phyloP scores from a whole-genome alignment of 495 filamentous ascomycete species.

The Pseudoneurospora amorphoporcata region DNA sequence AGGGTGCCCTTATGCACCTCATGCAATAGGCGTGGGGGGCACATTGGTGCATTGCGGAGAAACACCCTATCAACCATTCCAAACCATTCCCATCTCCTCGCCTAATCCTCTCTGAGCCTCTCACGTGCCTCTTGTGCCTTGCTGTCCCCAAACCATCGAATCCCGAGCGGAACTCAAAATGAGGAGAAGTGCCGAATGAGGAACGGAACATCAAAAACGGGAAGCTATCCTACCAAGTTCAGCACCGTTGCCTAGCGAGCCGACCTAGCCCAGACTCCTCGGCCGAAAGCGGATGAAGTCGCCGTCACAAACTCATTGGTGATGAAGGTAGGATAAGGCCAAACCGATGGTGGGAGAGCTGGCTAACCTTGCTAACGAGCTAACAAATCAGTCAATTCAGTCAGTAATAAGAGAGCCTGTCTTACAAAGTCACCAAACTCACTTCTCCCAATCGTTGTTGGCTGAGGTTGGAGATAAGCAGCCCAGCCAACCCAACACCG shows the following conservation, averaged over 20 bases:
- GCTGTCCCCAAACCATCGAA: background rate
- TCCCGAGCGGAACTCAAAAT: background rate
- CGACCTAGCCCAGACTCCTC: background rate
- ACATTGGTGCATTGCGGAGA: background rate
- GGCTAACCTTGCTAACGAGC: background rate
- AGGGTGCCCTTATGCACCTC: background rate
- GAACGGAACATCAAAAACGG: background rate
- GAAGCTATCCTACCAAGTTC: background rate
- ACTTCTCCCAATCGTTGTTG: background rate
- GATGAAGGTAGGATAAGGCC: background rate
- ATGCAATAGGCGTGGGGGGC: background rate
- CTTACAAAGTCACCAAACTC: background rate
- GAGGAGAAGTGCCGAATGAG: background rate
- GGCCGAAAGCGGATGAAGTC: background rate
- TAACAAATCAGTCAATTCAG: background rate
- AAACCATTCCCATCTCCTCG: background rate
- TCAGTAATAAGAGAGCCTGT: background rate
- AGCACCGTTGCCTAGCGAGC: background rate
- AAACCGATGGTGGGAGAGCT: too few relatives aligned
- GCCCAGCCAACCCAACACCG: background rate
- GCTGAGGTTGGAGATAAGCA: background rate
- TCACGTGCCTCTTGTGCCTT: too few relatives aligned
- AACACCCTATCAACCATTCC: background rate
- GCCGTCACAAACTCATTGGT: background rate
- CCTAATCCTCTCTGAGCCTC: background rate